A percentile compares a stretch with the other conserved stretches of the same genome.
phyloP scores from a whole-genome alignment of 1,139 yeast species.

The Saccharomycopsis hybrid region DNA sequence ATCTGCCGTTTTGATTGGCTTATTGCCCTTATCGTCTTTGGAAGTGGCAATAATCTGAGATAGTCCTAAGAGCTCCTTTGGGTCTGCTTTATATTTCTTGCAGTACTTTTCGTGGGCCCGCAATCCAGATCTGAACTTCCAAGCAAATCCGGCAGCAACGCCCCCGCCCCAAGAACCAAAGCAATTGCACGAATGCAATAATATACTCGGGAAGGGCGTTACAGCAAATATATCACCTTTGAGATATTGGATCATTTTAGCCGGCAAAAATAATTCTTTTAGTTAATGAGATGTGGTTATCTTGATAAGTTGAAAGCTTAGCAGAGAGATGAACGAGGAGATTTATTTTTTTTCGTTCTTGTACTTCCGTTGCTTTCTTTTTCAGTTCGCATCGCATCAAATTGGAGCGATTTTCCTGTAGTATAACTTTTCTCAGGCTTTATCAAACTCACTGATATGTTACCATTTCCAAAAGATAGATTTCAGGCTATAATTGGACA shows the following conservation, averaged over 20 bases:
- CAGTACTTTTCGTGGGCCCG: constrained; percentile 45
- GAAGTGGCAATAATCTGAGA: constrained; percentile 43
- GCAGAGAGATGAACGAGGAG: too few species aligned
- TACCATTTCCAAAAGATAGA: not conserved
- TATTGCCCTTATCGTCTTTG: constrained; percentile 30
- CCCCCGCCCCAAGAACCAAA: constrained; percentile 86
- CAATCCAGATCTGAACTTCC: constrained; percentile 47
- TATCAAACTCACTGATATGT: too few species aligned
- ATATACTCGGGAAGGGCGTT: constrained; percentile 33
- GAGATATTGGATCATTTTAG: constrained; percentile 38
- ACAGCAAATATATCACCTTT: constrained; percentile 55
- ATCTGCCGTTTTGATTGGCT: constrained; percentile 15
- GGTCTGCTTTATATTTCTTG: constrained; percentile 27
- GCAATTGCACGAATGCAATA: constrained; percentile 77
- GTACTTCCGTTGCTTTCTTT: too few species aligned
- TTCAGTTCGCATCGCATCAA: too few species aligned
- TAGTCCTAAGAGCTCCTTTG: constrained; percentile 44
- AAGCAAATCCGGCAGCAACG: constrained; percentile 50
- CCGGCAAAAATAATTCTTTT: too few species aligned
- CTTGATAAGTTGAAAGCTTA: too few species aligned
- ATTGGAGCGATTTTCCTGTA: too few species aligned
- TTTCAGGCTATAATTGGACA: constrained; percentile 1
- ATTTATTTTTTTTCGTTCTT: too few species aligned
- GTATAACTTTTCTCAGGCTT: too few species aligned
- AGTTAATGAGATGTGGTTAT: too few species aligned